Percentiles rank a stretch among this genome's conserved stretches.
Evolutionary conservation across 2,329 filamentous ascomycete species (phyloP).

Genomic region (Neonectria ditissima): DNA sequence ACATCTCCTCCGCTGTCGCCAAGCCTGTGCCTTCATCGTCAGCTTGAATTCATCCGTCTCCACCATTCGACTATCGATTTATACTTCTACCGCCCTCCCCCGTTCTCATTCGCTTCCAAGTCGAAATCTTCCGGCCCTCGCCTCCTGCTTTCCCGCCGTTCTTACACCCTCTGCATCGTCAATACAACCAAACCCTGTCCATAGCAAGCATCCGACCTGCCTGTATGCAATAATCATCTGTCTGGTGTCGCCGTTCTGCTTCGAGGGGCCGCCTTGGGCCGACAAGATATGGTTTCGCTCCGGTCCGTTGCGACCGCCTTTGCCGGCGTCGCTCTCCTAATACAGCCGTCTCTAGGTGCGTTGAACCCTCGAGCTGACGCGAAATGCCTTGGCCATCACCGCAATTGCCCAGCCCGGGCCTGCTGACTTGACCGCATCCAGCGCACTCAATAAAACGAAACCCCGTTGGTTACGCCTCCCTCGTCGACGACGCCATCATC

Average conservation of each 20-base stretch:
- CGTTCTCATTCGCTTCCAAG: conserved; percentile 1
- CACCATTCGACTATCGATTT: conserved; percentile 1
- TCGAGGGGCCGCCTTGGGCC: conserved; percentile 36
- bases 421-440: conserved; percentile 49
- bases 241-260: conserved; percentile 30
- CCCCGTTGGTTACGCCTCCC: conserved; percentile 79
- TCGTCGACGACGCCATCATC: conserved; percentile 80
- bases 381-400: not conserved
- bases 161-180: not conserved
- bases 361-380: not conserved
- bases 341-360: conserved; percentile 50
- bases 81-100: conserved; percentile 13
- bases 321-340: conserved; percentile 46
- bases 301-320: conserved; percentile 48
- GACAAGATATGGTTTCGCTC: conserved; percentile 49
- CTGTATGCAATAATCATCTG: conserved; percentile 31
- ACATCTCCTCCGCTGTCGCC: not conserved
- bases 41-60: not conserved
- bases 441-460: conserved; percentile 81
- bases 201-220: conserved; percentile 9
- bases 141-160: not conserved
- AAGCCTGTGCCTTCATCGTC: not conserved
- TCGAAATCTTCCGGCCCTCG: not conserved
- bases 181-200: not conserved
- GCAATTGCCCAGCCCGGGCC: not conserved